Evolutionary conservation across 2,329 filamentous ascomycete species (phyloP).

Genomic region (Chaetomiaceae sp.): DNA sequence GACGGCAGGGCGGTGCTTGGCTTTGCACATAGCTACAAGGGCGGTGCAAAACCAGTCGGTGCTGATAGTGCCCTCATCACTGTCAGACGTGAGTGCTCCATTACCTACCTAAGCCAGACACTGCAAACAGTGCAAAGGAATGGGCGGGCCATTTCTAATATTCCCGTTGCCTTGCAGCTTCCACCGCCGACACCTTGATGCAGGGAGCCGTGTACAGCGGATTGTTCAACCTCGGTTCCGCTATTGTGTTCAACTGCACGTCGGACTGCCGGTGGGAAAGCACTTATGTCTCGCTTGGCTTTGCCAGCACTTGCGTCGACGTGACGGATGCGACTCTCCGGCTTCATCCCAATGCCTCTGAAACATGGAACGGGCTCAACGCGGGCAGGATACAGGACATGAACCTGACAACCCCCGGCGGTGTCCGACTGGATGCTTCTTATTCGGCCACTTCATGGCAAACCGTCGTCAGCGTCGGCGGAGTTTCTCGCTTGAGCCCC

Average conservation of each 20-base stretch:
- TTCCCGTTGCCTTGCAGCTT: background rate
- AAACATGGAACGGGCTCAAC: background rate
- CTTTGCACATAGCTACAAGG: constrained; percentile 13
- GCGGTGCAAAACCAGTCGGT: background rate
- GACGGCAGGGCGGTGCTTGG: constrained; percentile 15
- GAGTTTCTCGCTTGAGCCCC: background rate
- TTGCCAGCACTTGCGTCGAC: constrained; percentile 17
- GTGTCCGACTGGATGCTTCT: constrained; percentile 3
- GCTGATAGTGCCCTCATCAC: background rate
- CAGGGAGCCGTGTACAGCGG: constrained; percentile 22
- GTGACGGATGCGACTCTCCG: constrained; percentile 19
- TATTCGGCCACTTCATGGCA: constrained; percentile 7
- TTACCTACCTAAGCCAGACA: background rate
- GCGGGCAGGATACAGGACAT: background rate
- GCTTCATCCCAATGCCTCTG: background rate
- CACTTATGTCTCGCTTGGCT: constrained; percentile 20
- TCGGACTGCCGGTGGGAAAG: constrained; percentile 20
- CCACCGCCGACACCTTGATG: constrained; percentile 16
- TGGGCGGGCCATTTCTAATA: background rate
- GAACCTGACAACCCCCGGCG: constrained; percentile 5
- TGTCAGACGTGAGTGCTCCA: background rate
- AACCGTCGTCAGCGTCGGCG: constrained; percentile 12
- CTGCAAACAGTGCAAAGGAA: too few relatives aligned
- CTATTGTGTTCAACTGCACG: constrained; percentile 19
- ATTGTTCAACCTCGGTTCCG: constrained; percentile 13